phyloP scores from a whole-genome alignment of 768 basidiomycete species.

The Lepiota brunneoincarnata region DNA sequence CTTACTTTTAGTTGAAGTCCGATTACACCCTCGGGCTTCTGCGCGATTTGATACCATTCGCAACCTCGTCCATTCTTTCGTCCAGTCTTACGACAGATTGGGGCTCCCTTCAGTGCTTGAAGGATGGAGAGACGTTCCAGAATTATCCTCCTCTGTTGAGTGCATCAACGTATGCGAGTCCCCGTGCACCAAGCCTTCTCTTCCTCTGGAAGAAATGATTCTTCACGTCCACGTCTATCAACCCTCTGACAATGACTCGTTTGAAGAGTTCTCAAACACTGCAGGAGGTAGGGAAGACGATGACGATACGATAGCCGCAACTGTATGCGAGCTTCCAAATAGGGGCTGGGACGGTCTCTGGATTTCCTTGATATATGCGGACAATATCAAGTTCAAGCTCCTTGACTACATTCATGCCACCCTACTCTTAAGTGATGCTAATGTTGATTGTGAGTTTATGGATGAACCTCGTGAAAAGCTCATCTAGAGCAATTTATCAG shows the following conservation, averaged over 20 bases:
- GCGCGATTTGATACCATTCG: constrained; percentile 76
- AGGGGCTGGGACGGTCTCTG: constrained; percentile 86
- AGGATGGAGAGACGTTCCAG: constrained; percentile 78
- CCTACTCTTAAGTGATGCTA: constrained; percentile 85
- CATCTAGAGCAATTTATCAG: constrained; percentile 31
- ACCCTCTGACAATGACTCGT: constrained; percentile 61
- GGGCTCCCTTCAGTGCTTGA: constrained; percentile 66
- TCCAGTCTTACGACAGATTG: constrained; percentile 60
- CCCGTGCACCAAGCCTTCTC: constrained; percentile 49
- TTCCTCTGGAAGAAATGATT: constrained; percentile 54
- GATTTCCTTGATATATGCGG: constrained; percentile 85
- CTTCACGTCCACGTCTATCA: constrained; percentile 91
- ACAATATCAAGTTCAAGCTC: constrained; percentile 81
- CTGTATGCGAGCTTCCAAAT: constrained; percentile 86
- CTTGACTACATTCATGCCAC: constrained; percentile 96
- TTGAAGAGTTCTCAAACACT: constrained; percentile 71
- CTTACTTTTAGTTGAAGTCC: constrained; percentile 70
- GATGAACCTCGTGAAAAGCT: neutral
- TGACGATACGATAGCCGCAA: constrained; percentile 83
- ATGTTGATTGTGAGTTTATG: constrained; percentile 66
- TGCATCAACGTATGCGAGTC: constrained; percentile 72
- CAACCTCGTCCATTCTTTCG: constrained; percentile 54
- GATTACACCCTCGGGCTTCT: constrained; percentile 64
- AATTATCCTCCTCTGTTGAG: constrained; percentile 74
- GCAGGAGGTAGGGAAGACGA: constrained; percentile 55